Base-by-base conservation (phyloP, 108 stramenopile species). In the Cyclostephanos invisitatus region DNA sequence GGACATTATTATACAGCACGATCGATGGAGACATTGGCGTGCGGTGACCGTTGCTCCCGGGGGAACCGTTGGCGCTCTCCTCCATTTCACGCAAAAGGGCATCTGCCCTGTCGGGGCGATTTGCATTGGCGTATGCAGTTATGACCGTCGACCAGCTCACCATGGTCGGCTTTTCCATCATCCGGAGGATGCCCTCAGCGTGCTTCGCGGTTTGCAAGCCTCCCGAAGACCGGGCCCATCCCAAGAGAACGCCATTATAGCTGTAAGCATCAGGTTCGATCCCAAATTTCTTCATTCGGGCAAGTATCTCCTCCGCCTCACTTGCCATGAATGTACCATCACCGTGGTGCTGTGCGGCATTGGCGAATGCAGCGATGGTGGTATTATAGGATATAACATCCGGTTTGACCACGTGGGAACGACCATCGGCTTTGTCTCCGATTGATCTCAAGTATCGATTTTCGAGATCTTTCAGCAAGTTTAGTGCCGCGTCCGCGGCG, bases 61-160 rank as follows among this genome's bases (percentile, higher is more conserved):
- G 0, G 12, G 24, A 36, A 20, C 51, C 57, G 24, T 0, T 6
- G 53, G 48, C 72, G 28, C 37, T 27, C 5, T 66, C 48, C 62
- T 70, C 76, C 76, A 77, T 70, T 63, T 77, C 76, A 25, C 46
- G 18, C 47, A 77, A 65, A 11, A 77, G 47, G 15, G 29, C 63
- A 29, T 62, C 80, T 42, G 78, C 85, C 47, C 57, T 65, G 22
- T 65, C 67, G 56, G 69, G 70, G 48, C 78, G 35, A 63, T 77
- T 82, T 17, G 80, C 46, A 40, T 78, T 55, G 3, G 86, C 83
- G 77, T 72, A 72, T 14, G 83, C 84, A 38, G 83, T 81, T 55
- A 89, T 79, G 3, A 85, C 83, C 17, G 78, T 83, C 20, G 76
- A 69, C 76, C 76, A 77, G 49, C 76, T 77, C 24, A 77, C 22